Percentiles rank a stretch among this genome's conserved stretches.
These are phyloP conservation scores for Choiromyces venosus DNA, from an alignment of 495 filamentous ascomycete genomes.

Conservation along the genomic window DNA sequence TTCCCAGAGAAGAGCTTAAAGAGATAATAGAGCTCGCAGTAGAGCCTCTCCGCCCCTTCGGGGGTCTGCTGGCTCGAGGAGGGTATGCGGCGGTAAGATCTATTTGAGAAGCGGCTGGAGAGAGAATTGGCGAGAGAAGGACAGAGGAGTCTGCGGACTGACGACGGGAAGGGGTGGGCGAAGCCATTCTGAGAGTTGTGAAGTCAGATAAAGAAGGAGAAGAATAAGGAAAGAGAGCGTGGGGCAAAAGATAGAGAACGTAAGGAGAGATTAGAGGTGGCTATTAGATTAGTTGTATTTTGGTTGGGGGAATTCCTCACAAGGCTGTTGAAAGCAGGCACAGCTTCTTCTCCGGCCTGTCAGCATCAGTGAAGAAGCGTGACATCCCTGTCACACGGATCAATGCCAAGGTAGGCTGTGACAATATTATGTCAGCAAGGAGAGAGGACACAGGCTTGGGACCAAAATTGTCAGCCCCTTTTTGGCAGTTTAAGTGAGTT, in stretches of 20 bases:
- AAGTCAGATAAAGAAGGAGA: not conserved
- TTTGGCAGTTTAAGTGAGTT: constrained; percentile 3
- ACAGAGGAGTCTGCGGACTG: constrained; percentile 36
- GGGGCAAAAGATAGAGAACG: not conserved
- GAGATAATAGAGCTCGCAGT: constrained; percentile 83
- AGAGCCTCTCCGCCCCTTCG: constrained; percentile 55
- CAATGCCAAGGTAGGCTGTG: not conserved
- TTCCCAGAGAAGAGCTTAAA: constrained; percentile 38
- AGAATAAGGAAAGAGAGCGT: constrained; percentile 6
- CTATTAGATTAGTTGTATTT: constrained; percentile 12
- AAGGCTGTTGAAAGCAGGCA: constrained; percentile 2
- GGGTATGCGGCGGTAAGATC: constrained; percentile 33
- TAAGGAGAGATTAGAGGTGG: not conserved
- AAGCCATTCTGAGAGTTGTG: constrained; percentile 18
- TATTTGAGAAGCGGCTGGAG: constrained; percentile 33
- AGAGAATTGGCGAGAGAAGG: constrained; percentile 40
- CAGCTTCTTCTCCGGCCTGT: not conserved
- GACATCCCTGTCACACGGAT: not conserved
- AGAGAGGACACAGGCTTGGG: not conserved
- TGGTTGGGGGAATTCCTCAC: constrained; percentile 7
- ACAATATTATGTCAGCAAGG: not conserved
- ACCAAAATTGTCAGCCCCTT: not conserved
- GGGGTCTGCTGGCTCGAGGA: constrained; percentile 30
- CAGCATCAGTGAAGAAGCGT: not conserved
- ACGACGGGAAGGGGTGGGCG: constrained; percentile 30